Evolutionary conservation across 2,329 filamentous ascomycete genomes (phyloP), one percentile per base, ranked within the genome.

Genomic region (Cercospora berteroae): DNA sequence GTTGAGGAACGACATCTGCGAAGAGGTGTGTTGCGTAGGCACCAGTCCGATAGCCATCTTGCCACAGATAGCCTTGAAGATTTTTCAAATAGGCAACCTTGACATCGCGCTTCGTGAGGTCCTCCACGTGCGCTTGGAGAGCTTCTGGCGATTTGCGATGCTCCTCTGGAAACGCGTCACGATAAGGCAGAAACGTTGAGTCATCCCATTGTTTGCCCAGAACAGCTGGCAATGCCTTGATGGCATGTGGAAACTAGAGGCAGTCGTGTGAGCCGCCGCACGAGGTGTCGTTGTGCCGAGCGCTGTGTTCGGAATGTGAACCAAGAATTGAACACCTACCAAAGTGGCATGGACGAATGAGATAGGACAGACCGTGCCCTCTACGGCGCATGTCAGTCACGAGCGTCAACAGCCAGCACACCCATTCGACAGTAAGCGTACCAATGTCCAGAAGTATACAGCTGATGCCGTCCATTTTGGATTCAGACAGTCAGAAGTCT

Each of bases 291-390:
- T 55, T n/a, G 56, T 13, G 48, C 48, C 58, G 52, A 61, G 57
- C 60, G 60, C 42, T 60, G 68, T 60, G 65, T 69, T 67, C 65
- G 50, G 27, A 36, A 36, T 16, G 55, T 12, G 55, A 23, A 33
- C 10, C 27, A 18, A 58, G n/a, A 31, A 36, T 9, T 2, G 3
- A 58, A 20, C 64, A 76, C 90, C 86, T 87, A 94, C 91, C 82
- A 94, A 83, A 71, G 91, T 87, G 78, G 93, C 89, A 81, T 92
- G 92, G 80, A 94, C 91, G 80, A 94, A 94, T 73, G 89, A 92
- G 78, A 94, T 93, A 73, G 90, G 90, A 79, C 90, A 93, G 70
- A 94, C 88, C 60, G 91, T 94, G 70, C 91, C 91, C 85, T 94
- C 91, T 94, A 72, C 65, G 69, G 64, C 63, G 42, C 36, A 23